Evolutionary conservation across 1,284 basidiomycete species (phyloP).

Genomic region (Malassezia caprae): DNA sequence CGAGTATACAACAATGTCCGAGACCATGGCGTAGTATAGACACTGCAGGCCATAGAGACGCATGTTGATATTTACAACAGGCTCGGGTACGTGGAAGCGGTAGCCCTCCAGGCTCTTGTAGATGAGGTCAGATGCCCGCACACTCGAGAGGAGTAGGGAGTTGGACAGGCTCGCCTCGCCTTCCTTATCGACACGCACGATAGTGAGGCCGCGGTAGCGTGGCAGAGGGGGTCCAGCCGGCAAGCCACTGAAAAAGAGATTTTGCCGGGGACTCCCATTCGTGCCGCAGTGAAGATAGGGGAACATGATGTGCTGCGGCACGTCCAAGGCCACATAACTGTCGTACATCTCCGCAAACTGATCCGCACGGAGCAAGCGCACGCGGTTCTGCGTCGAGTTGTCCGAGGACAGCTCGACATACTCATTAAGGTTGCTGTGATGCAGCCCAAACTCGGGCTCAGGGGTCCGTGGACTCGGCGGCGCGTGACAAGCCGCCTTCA

Average conservation of each 20-base stretch:
- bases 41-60: slow-evolving; percentile 48
- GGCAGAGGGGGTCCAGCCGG: slow-evolving; percentile 27
- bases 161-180: slow-evolving; percentile 1
- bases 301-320: slow-evolving; percentile 38
- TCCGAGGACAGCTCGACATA: background rate
- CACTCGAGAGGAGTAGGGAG: background rate
- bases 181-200: slow-evolving; percentile 35
- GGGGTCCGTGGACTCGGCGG: background rate
- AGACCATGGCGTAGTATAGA: slow-evolving; percentile 73
- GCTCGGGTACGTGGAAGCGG: background rate
- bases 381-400: slow-evolving; percentile 2
- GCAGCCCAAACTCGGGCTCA: background rate
- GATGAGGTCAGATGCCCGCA: background rate
- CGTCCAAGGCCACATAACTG: slow-evolving; percentile 29
- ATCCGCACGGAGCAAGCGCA: slow-evolving; percentile 21
- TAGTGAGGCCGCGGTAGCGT: slow-evolving; percentile 39
- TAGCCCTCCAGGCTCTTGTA: background rate
- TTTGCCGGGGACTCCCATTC: slow-evolving; percentile 33
- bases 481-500: background rate
- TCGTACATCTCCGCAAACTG: slow-evolving; percentile 33
- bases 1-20: slow-evolving; percentile 75
- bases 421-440: background rate
- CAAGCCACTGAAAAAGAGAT: slow-evolving; percentile 36
- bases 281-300: slow-evolving; percentile 45
- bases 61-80: background rate